Evolutionary conservation across 176 grass and related monocot species (phyloP), one percentile per base, ranked within the genome.

Genomic region (Triticum dicoccoides): DNA sequence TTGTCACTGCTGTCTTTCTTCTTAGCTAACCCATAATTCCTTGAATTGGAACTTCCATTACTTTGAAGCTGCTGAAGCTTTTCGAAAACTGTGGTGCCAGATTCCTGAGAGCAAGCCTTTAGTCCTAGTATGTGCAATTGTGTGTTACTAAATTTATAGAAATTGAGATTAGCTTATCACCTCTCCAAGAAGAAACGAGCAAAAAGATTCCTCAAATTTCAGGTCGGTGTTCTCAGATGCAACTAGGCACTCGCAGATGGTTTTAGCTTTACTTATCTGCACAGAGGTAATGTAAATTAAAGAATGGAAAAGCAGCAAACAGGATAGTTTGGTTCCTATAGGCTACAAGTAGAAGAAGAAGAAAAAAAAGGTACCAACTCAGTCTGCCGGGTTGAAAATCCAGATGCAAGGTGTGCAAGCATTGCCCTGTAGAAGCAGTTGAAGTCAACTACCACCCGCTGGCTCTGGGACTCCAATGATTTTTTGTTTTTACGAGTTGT

Each of bases 211-310:
- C 88, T 94, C 94, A 80, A 99, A 93, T 80, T 94, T 99, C 61
- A 99, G 80, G 66, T 94, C 97, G 20, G 86, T 89, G 24, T 87
- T 86, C 29, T 96, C 97, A 80, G 94, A 94, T 85, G 87, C 64
- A 88, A 89, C 91, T 86, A 99, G 73, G 80, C 97, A 99, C 29
- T 99, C 87, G 8, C 92, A 96, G 30, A 96, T 94, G 73, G 72
- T 86, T 93, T 96, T 96, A 74, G 93, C 97, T 91, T 92, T 99
- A 81, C 64, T 91, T 24, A 99, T 99, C 97, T 99, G 90, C 76
- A 84, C 38, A 71, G 63, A 62, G 44, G 76, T 41, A 68, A 8
- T 65, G 61, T 6, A 61, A 32, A 47, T 88, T 83, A 44, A 35
- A 37, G 7, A 56, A 85, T 77, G 21, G 20, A 35, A 73, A 88